Base-by-base conservation (phyloP, 805 yeast genomes). In the Kodamaea fukazawae region DNA sequence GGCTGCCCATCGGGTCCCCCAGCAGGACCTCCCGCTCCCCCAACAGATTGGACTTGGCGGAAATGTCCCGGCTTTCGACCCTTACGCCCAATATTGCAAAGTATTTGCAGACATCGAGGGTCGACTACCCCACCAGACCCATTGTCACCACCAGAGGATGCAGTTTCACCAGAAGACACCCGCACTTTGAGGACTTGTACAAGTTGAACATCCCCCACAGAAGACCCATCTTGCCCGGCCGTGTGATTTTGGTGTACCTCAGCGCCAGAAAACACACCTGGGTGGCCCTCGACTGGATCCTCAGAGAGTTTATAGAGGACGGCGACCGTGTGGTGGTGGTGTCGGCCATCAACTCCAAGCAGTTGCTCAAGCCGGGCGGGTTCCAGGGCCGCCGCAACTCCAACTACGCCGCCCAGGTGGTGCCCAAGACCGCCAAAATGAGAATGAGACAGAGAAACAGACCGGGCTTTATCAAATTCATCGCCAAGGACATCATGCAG, bases 191-290 rank as follows among this genome's bases (percentile, higher is more conserved):
- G 42, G 58, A 58, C 20, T 55, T 78, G 38, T 77, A 76, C 43
- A 49, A 62, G 11, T 64, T 66, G 2, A 58, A 65, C 32, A 45
- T 71, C 20, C 47, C 54, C 25, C 53, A 58, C 13, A 45, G 49
- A 18, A 47, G 47, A 11, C 74, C 77, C 0, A 67, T 71, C 0
- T 57, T 78, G 32, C 79, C 79, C 0, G 65, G 67, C 28, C 66
- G 89, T 50, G 72, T 73, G 1, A 66, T 84, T 4, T 53, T 85
- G 55, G 79, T 82, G 20, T 83, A 83, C 53, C 66, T 86, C 22
- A 71, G 81, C 48, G 95, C 88, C 2, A 65, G 91, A 43, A 71
- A 66, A 40, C 91, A 85, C 62, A 82, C 93, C 0, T 86, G 95
- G 95, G 87, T 83, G 8, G 80, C 88, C 1, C 58, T 86, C 18